These are phyloP conservation scores for Betula pendula DNA, from an alignment of 306 rosid species.

Conservation along the genomic window DNA sequence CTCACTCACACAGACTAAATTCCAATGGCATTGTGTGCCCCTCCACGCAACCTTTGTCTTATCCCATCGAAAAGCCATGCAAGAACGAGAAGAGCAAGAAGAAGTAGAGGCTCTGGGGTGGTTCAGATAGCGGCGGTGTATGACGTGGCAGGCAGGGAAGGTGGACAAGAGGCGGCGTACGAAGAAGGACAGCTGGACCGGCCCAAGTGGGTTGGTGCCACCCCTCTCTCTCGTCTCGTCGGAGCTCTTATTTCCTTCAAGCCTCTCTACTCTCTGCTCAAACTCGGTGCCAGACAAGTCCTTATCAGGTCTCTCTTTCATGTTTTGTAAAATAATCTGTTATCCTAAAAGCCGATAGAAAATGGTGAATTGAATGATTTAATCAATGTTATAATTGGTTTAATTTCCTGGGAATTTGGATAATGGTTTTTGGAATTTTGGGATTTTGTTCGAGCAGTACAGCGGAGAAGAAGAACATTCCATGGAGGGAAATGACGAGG, in stretches of 20 bases:
- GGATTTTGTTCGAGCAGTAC: slow-evolving; percentile 45
- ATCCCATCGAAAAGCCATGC: slow-evolving; percentile 21
- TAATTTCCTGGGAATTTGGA: background rate
- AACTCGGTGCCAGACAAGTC: slow-evolving; percentile 61
- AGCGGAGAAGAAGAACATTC: slow-evolving; percentile 69
- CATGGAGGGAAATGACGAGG: slow-evolving; percentile 58
- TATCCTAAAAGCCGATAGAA: too few species aligned
- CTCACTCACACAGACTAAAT: background rate
- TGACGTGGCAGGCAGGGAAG: slow-evolving; percentile 19
- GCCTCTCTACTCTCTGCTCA: slow-evolving; percentile 63
- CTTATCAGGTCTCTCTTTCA: slow-evolving; percentile 46
- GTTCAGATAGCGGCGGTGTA: slow-evolving; percentile 35
- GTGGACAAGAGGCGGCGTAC: slow-evolving; percentile 16
- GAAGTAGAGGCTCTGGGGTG: slow-evolving; percentile 13
- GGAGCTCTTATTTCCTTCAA: slow-evolving; percentile 54
- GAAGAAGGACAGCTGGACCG: slow-evolving; percentile 50
- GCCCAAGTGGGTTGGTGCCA: slow-evolving; percentile 57
- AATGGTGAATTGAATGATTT: too few species aligned
- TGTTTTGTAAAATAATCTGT: too few species aligned
- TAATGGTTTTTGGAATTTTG: slow-evolving; percentile 18
- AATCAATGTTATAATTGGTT: too few species aligned
- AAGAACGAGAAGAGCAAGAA: background rate
- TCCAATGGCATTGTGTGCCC: slow-evolving; percentile 44
- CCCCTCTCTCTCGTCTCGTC: slow-evolving; percentile 59
- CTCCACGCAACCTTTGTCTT: slow-evolving; percentile 35